Evolutionary conservation across 2,329 filamentous ascomycete genomes (phyloP), one percentile per base, ranked within the genome.

Genomic region (Diaporthe sp.): DNA sequence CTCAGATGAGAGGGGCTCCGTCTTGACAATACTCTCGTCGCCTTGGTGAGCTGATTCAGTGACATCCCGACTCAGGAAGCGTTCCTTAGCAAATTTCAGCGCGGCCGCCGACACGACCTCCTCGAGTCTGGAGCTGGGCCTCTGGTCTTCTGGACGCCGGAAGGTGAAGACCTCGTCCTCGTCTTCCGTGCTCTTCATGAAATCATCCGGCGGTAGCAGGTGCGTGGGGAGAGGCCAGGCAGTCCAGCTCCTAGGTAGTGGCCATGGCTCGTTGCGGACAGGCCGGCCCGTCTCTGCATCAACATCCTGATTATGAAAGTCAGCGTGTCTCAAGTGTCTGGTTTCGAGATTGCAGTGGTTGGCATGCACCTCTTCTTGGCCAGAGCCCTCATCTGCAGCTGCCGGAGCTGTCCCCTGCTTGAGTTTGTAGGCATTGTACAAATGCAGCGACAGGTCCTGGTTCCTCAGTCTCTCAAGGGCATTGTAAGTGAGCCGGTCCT

Each of bases 401-500:
- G 58, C 72, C 0, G 37, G 56, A 58, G 78, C 75, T 25, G 83
- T 85, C 61, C 77, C 73, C 72, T 85, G 83, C 81, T 93, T 95
- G 71, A 97, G 85, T 47, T 89, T 89, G 83, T 93, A 93, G 0
- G 93, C 88, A 82, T 97, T 94, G 84, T 94, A 97, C 7, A 98
- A 85, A 83, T 98, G 96, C 58, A 92, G 84, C 0, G 90, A 87
- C 15, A 98, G 84, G 80, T 98, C 92, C 70, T 88, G 86, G 51
- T 92, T 89, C 47, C 90, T 87, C 22, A 91, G 81, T 59, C 90
- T 87, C 73, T 92, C 89, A 72, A 97, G 85, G 10, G 92, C 91
- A 7, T 87, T 85, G 73, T 89, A 89, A 2, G 94, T 87, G 10
- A 88, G 86, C 19, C 92, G 88, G 74, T 95, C 94, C 42, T 88